These are phyloP conservation scores for Trichophyton simii DNA, from an alignment of 2,329 filamentous ascomycete species.

Conservation along the genomic window DNA sequence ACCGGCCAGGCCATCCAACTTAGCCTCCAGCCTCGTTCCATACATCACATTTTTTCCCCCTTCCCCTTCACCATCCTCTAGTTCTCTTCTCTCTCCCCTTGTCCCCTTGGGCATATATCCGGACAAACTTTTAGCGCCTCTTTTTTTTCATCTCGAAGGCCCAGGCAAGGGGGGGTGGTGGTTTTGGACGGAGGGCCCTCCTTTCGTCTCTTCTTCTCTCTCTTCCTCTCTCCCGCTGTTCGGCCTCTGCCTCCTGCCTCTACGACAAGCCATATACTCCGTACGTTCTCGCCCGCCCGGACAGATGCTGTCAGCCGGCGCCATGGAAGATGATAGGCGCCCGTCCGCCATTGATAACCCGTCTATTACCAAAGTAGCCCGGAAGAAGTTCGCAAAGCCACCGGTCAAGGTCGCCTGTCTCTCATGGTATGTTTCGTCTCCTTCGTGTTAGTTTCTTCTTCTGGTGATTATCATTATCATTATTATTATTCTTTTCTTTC, in stretches of 20 bases:
- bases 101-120: background rate
- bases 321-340: background rate
- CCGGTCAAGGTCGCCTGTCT: conserved; percentile 35
- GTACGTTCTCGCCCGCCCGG: too few relatives aligned
- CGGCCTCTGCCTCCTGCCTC: too few relatives aligned
- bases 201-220: background rate
- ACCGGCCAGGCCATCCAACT: background rate
- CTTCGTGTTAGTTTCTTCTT: background rate
- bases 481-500: too few relatives aligned
- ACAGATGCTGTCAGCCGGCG: background rate
- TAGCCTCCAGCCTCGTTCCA: background rate
- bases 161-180: too few relatives aligned
- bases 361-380: conserved; percentile 4
- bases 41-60: background rate
- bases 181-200: background rate
- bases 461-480: too few relatives aligned
- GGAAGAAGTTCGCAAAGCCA: conserved; percentile 34
- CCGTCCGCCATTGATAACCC: background rate
- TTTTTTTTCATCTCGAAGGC: too few relatives aligned
- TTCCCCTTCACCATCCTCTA: too few relatives aligned
- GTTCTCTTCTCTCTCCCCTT: too few relatives aligned
- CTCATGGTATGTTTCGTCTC: conserved; percentile 26
- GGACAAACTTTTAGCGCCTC: background rate
- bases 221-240: background rate
- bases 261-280: too few relatives aligned